A percentile compares a stretch with the other conserved stretches of the same genome.
These are phyloP conservation scores for Ceratocystis diversiconidia DNA, from an alignment of 2,329 filamentous ascomycete species.

Conservation along the genomic window DNA sequence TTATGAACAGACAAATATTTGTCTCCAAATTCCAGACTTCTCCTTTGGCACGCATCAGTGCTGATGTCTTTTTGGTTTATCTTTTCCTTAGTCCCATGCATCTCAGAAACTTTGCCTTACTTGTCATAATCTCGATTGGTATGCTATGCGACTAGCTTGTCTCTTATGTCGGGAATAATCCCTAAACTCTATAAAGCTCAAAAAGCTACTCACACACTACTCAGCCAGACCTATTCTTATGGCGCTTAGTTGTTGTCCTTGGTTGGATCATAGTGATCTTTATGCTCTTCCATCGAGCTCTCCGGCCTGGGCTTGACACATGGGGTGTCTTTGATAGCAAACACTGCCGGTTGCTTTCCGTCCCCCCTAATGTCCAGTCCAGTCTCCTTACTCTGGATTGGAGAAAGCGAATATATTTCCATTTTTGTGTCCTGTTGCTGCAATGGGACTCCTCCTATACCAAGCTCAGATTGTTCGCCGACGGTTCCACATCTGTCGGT, in stretches of 20 bases:
- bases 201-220: background rate
- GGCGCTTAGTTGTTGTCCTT: conserved; percentile 9
- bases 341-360: background rate
- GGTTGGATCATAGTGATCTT: conserved; percentile 15
- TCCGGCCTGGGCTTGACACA: background rate
- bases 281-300: conserved; percentile 14
- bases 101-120: background rate
- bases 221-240: background rate
- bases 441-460: background rate
- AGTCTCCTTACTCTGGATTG: conserved; percentile 9
- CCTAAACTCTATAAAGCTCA: background rate
- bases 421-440: conserved; percentile 7
- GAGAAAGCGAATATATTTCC: conserved; percentile 5
- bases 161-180: background rate
- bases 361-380: background rate
- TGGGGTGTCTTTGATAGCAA: background rate
- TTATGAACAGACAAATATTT: conserved; percentile 15
- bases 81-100: background rate
- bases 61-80: background rate
- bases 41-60: background rate
- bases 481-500: background rate
- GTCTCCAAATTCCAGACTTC: background rate
- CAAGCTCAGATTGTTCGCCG: background rate
- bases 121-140: background rate
- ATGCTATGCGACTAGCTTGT: background rate